phyloP scores from a whole-genome alignment of 2,329 filamentous ascomycete genomes.

The Paramyrothecium sp. region DNA sequence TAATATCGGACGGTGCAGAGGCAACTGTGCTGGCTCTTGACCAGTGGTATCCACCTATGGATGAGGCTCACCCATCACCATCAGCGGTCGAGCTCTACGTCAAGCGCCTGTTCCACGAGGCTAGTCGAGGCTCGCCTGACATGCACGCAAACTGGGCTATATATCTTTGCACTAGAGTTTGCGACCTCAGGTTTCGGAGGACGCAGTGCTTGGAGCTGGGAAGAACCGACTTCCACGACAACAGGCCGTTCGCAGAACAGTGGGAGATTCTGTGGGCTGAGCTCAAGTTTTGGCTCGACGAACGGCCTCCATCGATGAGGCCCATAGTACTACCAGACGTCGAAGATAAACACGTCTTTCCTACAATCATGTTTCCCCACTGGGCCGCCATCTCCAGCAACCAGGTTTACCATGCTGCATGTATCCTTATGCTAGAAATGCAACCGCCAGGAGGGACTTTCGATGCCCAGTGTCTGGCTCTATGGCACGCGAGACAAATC shows the following conservation, averaged over 20 bases:
- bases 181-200: conserved; percentile 37
- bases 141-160: conserved; percentile 56
- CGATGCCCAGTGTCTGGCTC: conserved; percentile 18
- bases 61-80: conserved; percentile 7
- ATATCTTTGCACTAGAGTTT: conserved; percentile 48
- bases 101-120: conserved; percentile 20
- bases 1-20: conserved; percentile 49
- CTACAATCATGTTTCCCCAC: conserved; percentile 45
- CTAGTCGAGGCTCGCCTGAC: conserved; percentile 33
- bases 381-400: conserved; percentile 51
- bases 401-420: conserved; percentile 50
- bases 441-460: conserved; percentile 27
- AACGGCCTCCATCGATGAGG: conserved; percentile 37
- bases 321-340: conserved; percentile 20
- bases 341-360: conserved; percentile 34
- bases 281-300: conserved; percentile 42
- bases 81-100: conserved; percentile 22
- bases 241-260: conserved; percentile 31
- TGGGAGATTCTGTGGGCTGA: conserved; percentile 46
- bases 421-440: conserved; percentile 45
- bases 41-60: conserved; percentile 41
- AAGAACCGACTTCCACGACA: conserved; percentile 35
- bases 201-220: conserved; percentile 36
- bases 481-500: conserved; percentile 50
- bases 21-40: conserved; percentile 46